Evolutionary conservation across 768 basidiomycete species (phyloP).

Genomic region (Hysterangium stoloniferum): DNA sequence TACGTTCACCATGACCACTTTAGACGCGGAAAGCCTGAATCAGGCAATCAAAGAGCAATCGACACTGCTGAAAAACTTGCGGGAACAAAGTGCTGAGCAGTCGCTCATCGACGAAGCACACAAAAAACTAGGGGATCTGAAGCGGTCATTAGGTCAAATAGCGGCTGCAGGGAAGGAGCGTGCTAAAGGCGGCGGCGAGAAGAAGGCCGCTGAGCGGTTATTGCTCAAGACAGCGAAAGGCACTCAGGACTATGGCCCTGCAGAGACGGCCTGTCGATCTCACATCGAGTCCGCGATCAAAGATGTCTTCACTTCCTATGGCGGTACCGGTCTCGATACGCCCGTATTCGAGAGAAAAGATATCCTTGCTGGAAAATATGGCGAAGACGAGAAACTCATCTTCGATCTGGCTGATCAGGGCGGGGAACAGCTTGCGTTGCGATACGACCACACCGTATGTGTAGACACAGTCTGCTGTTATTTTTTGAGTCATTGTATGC

Average conservation of each 20-base stretch:
- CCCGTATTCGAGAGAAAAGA: conserved; percentile 98
- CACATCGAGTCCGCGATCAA: conserved; percentile 86
- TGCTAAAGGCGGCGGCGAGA: conserved; percentile 44
- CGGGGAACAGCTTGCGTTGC: conserved; percentile 87
- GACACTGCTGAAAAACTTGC: conserved; percentile 52
- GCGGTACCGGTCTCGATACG: conserved; percentile 90
- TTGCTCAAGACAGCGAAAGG: conserved; percentile 96
- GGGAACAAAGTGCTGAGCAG: conserved; percentile 45
- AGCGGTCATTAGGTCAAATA: conserved; percentile 44
- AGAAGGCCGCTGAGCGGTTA: conserved; percentile 61
- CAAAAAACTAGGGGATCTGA: conserved; percentile 64
- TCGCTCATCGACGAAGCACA: conserved; percentile 50
- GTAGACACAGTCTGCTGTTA: background rate
- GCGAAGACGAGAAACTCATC: conserved; percentile 95
- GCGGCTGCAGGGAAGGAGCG: conserved; percentile 26
- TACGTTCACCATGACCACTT: background rate
- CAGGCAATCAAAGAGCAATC: conserved; percentile 50
- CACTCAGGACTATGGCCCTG: conserved; percentile 89
- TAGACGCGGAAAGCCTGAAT: conserved; percentile 27
- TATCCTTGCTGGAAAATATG: conserved; percentile 92
- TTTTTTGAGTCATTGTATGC: background rate
- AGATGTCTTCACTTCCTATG: conserved; percentile 80
- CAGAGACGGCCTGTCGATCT: conserved; percentile 86
- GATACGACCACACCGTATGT: conserved; percentile 88
- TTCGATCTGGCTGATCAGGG: conserved; percentile 98